Evolutionary conservation across 2,329 filamentous ascomycete genomes (phyloP).

Genomic region (Fusarium liriodendri): DNA sequence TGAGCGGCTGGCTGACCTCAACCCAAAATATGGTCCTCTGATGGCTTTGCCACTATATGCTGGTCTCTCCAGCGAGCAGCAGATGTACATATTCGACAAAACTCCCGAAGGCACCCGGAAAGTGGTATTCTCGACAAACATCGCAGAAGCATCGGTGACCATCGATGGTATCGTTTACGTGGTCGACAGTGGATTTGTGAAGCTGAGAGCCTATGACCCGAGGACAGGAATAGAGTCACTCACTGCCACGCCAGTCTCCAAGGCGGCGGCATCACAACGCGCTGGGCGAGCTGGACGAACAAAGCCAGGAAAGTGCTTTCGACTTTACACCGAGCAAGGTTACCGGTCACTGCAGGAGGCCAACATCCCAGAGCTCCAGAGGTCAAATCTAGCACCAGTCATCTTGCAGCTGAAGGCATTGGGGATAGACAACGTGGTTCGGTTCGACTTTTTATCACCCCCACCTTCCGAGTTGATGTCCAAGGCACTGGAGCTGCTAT

Average conservation of each 20-base stretch:
- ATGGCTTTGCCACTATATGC: conserved; percentile 82
- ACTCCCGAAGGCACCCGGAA: conserved; percentile 86
- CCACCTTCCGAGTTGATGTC: conserved; percentile 88
- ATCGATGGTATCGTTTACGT: conserved; percentile 94
- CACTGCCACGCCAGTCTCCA: conserved; percentile 84
- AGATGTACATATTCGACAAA: conserved; percentile 94
- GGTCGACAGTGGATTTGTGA: conserved; percentile 90
- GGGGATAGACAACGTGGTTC: conserved; percentile 92
- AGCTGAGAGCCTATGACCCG: conserved; percentile 87
- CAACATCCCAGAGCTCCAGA: conserved; percentile 90
- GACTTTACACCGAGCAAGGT: conserved; percentile 84
- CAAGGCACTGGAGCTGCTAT: conserved; percentile 88
- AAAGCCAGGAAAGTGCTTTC: conserved; percentile 91
- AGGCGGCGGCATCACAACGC: conserved; percentile 91
- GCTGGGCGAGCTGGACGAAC: conserved; percentile 92
- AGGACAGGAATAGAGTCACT: conserved; percentile 88
- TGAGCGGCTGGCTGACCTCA: conserved; percentile 74
- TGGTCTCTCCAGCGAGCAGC: conserved; percentile 88
- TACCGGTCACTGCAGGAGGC: conserved; percentile 74
- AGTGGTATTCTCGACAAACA: conserved; percentile 94
- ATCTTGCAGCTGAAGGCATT: conserved; percentile 94
- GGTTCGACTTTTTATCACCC: conserved; percentile 88
- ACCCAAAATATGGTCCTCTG: conserved; percentile 42
- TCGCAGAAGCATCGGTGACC: conserved; percentile 95
- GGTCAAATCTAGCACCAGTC: conserved; percentile 88